Percentiles rank a stretch among this genome's conserved stretches.
phyloP scores from a whole-genome alignment of 2,329 filamentous ascomycete genomes.

The Ceratocystis huliohia region DNA sequence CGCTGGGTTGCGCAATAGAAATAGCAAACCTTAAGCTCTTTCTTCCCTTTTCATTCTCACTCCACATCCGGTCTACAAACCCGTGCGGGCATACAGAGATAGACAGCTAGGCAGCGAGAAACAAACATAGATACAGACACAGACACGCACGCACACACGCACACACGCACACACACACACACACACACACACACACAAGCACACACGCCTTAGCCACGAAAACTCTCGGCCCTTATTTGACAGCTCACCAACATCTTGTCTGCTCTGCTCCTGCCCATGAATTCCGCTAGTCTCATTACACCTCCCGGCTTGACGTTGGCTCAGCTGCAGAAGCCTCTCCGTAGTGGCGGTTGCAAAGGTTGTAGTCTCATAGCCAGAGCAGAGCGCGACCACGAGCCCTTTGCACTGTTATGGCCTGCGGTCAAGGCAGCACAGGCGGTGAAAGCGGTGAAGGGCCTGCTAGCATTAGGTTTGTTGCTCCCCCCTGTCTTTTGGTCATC shows the following conservation, averaged over 20 bases:
- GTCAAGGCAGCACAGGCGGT: background rate
- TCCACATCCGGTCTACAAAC: background rate
- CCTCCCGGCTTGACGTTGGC: background rate
- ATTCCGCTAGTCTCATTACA: background rate
- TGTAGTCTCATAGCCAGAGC: background rate
- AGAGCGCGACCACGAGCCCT: background rate
- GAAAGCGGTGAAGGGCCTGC: background rate
- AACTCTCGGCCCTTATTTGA: too few relatives aligned
- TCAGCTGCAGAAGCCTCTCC: background rate
- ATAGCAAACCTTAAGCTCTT: too few relatives aligned
- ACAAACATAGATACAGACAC: too few relatives aligned
- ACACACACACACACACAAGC: too few relatives aligned
- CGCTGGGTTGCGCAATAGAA: background rate
- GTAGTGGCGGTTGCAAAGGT: background rate
- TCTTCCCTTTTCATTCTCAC: background rate
- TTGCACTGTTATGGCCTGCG: background rate
- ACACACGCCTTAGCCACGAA: too few relatives aligned
- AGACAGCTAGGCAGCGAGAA: too few relatives aligned
- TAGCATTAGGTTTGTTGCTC: background rate
- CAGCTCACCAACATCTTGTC: too few relatives aligned
- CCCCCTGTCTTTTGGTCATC: background rate
- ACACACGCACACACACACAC: too few relatives aligned
- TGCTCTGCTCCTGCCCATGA: background rate
- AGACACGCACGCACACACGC: too few relatives aligned
- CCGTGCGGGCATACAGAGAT: too few relatives aligned